Evolutionary conservation across 208 protist species (phyloP), one percentile per base, ranked within the genome.

Genomic region (Tritrichomonas musculus): DNA sequence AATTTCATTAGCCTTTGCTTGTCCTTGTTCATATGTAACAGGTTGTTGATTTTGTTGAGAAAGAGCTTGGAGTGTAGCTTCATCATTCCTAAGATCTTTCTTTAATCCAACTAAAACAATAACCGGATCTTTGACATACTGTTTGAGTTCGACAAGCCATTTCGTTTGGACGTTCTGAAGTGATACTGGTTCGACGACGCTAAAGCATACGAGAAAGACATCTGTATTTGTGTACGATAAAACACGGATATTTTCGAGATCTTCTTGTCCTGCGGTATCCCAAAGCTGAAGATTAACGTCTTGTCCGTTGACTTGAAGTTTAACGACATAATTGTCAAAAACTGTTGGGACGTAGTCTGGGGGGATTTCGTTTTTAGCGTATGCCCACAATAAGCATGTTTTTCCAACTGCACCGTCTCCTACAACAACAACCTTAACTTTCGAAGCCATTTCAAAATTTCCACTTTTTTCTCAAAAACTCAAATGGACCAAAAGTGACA

Each of bases 81-180:
- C 77, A 50, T 88, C 77, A 57, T 9, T 36, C 8, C 97, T 93
- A 2, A 98, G 92, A 95, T 98, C 97, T 13, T 94, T 50, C 94
- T 98, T 98, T 22, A 96, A 97, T 36, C 97, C 97, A 0, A 98
- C 97, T 1, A 98, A 92, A 49, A 98, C 94, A 57, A 97, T 96
- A 20, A 96, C 96, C 13, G 94, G 77, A 20, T 88, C 47, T n/a
- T 88, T 44, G 17, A 55, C 33, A 64, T 95, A 60, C 33, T 95
- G 80, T 53, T 94, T 93, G 36, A 95, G 82, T 49, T 95, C 95
- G 25, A 73, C 69, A 17, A 92, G 92, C 95, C 95, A 97, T 92
- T 97, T 97, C 20, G 66, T 65, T 27, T 93, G 65, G 33, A 97
- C 95, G 93, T 97, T 97, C 20, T 96, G 94, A 66, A 96, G 96